These are phyloP conservation scores for Corymbia maculata DNA, from an alignment of 345 rosid species.

Conservation along the genomic window DNA sequence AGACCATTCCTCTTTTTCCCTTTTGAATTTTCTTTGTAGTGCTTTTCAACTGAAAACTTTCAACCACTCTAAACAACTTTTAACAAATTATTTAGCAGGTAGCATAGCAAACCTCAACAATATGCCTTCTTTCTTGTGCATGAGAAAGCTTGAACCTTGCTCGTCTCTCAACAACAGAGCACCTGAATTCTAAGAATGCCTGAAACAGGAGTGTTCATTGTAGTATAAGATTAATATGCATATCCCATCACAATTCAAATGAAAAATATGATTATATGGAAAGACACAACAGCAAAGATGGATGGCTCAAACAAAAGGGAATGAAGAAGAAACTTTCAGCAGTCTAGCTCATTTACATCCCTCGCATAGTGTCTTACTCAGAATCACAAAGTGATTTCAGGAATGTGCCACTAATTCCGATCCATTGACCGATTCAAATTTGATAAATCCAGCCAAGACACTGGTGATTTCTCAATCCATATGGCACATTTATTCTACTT, in stretches of 20 bases:
- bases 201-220: conserved; percentile 1
- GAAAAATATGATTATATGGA: not conserved
- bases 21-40: not conserved
- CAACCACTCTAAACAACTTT: not conserved
- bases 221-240: not conserved
- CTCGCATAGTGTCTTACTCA: not conserved
- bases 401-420: not conserved
- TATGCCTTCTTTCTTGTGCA: conserved; percentile 75
- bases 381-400: not conserved
- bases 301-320: not conserved
- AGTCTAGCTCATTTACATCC: not conserved
- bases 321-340: not conserved
- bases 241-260: not conserved
- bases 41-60: not conserved
- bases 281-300: not conserved
- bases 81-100: not conserved
- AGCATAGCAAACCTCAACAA: conserved; percentile 58
- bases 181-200: conserved; percentile 92
- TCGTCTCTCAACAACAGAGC: conserved; percentile 89
- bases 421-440: not conserved
- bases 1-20: not conserved
- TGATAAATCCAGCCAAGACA: not conserved
- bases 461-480: not conserved
- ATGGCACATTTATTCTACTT: not conserved
- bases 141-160: conserved; percentile 77